Evolutionary conservation across 345 rosid species (phyloP), one percentile per base, ranked within the genome.

Genomic region (Cochlearia excelsa): DNA sequence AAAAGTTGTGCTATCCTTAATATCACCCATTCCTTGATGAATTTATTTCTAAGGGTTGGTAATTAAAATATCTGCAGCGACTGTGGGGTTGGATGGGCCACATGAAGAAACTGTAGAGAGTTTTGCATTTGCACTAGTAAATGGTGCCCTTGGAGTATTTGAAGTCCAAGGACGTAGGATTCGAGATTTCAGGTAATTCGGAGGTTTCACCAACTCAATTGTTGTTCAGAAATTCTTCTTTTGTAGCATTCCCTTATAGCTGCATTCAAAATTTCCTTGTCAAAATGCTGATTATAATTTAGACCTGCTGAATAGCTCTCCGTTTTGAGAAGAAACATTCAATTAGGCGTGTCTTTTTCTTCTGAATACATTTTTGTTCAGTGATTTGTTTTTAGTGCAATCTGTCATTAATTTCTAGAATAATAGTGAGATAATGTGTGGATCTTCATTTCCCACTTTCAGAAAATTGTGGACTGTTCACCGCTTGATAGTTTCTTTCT

Each of bases 71-170:
- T 74, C 44, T 79, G 71, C 82, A 83, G 93, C 66, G 10, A 59
- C 72, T 43, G 74, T 40, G 33, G 74, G 74, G 57, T 70, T 79
- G 50, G 95, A 93, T 64, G 75, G 79, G 53, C 79, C 79, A 46
- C 85, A 77, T 44, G 99, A 89, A 54, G 99, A 85, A 30, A 61
- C 76, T 59, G 72, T 91, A 47, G 97, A 93, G 80, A 93, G 89
- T 77, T 92, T 93, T 80, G 87, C 99, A 43, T 93, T 93, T 85
- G 97, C 99, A 50, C 77, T 93, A 33, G 89, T 84, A 50, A 93
- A 93, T 77, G 99, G 99, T 57, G 97, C 99, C 28, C 97, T 93
- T 70, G 99, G 98, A 65, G 99, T 93, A 66, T 93, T 93, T 76
- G 99, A 93, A 82, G 91, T 93, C 72, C 87, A 86, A 58, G 99